Base-by-base conservation (phyloP, 441 rosid genomes). In the Rhodomyrtus psidioides region DNA sequence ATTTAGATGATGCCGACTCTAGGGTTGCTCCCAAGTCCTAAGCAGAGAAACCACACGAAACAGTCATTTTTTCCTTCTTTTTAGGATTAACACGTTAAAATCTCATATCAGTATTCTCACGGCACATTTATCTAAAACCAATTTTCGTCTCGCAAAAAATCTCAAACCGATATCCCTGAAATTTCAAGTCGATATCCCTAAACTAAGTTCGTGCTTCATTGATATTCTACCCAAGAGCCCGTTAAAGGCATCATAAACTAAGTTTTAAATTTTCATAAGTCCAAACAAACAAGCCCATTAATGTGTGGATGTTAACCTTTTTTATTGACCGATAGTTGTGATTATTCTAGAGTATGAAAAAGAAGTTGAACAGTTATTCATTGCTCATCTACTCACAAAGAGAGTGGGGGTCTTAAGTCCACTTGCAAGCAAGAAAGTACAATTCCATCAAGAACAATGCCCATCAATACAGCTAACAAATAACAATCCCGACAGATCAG, bases 21-120 rank as follows among this genome's bases (percentile, higher is more conserved):
- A 70, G 79, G 79, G n/a, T 39, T 70, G 79, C 49, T 70, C 8
- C 26, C 44, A 2, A 8, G 6, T 62, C 44, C 75, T 1, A 62
- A 17, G 2, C 44, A 7, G 24, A 17, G 21, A 8, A 30, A 9
- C 75, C 7, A 0, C 39, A 28, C 28, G 70, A 27, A 59, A 59
- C 21, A 15, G 12, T 27, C 2, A 27, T 30, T 9, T 30, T 5
- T 21, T 39, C 2, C 2, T 30, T 0, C 65, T 15, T 17, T 1
- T 6, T 9, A 8, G 10, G 44, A 62, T 9, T 62, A 30, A 62
- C 34, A 62, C 3, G 26, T 16, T 7, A 4, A 60, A 59, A 0
- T 27, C 39, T 10, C 9, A 17, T 30, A 62, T 0, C 13, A 0
- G 4, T 9, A 9, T 4, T 4, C 58, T 7, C n/a, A 3, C 9